These are phyloP conservation scores for Verticillium dahliae DNA, from an alignment of 2,329 filamentous ascomycete genomes.

Conservation along the genomic window DNA sequence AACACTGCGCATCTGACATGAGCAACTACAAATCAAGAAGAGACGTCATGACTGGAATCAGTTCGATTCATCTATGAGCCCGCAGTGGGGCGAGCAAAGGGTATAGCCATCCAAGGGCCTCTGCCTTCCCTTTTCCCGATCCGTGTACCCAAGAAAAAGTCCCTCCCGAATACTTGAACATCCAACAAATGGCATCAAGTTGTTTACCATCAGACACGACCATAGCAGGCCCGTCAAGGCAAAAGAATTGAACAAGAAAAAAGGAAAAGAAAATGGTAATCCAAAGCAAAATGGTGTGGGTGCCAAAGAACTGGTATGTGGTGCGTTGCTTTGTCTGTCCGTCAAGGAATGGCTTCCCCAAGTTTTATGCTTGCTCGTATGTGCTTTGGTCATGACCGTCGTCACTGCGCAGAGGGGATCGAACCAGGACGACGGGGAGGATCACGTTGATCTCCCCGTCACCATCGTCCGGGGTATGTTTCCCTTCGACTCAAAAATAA, in stretches of 20 bases:
- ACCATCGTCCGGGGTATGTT: neutral
- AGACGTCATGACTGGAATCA: neutral
- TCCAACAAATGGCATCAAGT: neutral
- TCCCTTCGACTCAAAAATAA: neutral
- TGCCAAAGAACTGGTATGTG: neutral
- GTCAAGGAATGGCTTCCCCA: neutral
- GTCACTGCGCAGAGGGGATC: neutral
- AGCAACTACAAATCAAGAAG: neutral
- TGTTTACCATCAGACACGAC: neutral
- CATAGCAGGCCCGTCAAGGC: neutral
- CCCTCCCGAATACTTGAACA: conserved; percentile 6
- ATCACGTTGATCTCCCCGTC: neutral
- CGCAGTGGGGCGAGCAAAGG: neutral
- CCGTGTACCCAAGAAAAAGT: conserved; percentile 1
- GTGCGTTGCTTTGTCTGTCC: neutral
- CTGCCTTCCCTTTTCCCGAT: conserved; percentile 3
- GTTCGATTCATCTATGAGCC: conserved; percentile 3
- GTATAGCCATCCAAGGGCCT: neutral
- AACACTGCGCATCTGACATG: neutral
- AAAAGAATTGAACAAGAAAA: neutral
- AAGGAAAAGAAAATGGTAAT: neutral
- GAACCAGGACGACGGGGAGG: neutral
- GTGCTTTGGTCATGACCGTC: conserved; percentile 1
- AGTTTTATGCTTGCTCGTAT: neutral
- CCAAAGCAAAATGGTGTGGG: neutral